Evolutionary conservation across 1,284 basidiomycete genomes (phyloP), one percentile per base, ranked within the genome.

Genomic region (Fomitopsis palustris): DNA sequence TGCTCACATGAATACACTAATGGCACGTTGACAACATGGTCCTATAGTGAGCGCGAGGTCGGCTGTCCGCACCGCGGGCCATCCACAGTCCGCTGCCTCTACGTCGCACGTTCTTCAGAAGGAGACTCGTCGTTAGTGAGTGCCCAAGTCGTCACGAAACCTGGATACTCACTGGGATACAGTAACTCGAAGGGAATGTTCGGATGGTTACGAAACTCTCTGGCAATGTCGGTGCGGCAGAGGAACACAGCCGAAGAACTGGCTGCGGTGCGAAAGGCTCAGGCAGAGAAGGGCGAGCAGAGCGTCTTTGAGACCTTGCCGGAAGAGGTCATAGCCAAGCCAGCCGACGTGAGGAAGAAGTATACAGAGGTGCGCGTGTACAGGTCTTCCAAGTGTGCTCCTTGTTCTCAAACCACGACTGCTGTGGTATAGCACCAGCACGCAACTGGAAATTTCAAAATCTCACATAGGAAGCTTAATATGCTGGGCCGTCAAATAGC

Each of bases 401-500:
- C n/a, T n/a, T n/a, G 39, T 37, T 35, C 39, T 19, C 9, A 47
- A 37, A 9, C 6, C 31, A 39, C 42, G 38, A 29, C 29, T 57
- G 25, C 25, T 19, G 43, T 12, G 17, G n/a, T 52, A 8, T 56
- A 95, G 88, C 94, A 95, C 77, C 92, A 94, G 79, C 93, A 92
- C 70, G 92, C 90, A 23, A 98, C 96, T 0, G 87, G 90, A 3
- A 86, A 86, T 69, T 96, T 98, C 82, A 96, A 95, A 73, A 95
- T 96, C 53, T 96, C 93, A 2, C 93, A 91, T 64, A 85, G 95
- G 59, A 98, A 98, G 75, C 80, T 98, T 56, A 95, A 96, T 74
- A 83, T 90, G 77, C 80, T 99, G 43, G 90, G 91, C 7, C 81
- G 86, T 57, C 93, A 98, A 74, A 93, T 98, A 65, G 81, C 91